Base-by-base conservation (phyloP, 441 rosid species). In the Gossypium gossypioides region DNA sequence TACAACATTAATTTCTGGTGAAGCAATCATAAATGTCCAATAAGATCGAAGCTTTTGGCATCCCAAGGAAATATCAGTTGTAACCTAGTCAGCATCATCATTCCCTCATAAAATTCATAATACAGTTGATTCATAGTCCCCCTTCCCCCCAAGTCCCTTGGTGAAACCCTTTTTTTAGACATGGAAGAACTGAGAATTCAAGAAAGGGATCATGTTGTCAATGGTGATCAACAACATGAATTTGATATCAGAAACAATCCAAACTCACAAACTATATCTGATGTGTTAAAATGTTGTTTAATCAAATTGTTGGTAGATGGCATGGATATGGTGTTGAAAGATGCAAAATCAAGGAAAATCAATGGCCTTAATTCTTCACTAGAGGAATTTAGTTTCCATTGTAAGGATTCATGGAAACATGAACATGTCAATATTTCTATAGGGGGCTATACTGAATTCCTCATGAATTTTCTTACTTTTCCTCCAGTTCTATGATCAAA, bases 281-380 rank as follows among this genome's bases (percentile, higher is more conserved):
- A 73, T 37, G 61, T 69, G 40, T 44, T 75, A 6, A 78, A 73
- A 71, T 51, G 60, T 64, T 66, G 25, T 56, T 42, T 76, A 0
- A 34, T 78, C 72, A 80, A 65, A 54, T 55, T 51, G 52, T 71
- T 65, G 44, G 18, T 76, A 15, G 34, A 74, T 40, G 82, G 77
- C 34, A 76, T 69, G 62, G 82, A 76, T 55, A 68, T 12, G 25
- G 46, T 74, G 50, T 52, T 83, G 21, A 59, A 74, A 57, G 80
- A 82, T 71, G 13, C 24, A 63, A 79, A 75, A 13, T 29, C 21
- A 4, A 27, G 56, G 58, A 73, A 40, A 66, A 7, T 3, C 50
- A 60, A 57, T 55, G 67, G 52, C 59, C 9, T 24, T 5, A 25
- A 57, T 57, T 57, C 62, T 57, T 57, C 62, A 4, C 7, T 4